Evolutionary conservation across 2,329 filamentous ascomycete genomes (phyloP).

Genomic region (Fusarium concolor): DNA sequence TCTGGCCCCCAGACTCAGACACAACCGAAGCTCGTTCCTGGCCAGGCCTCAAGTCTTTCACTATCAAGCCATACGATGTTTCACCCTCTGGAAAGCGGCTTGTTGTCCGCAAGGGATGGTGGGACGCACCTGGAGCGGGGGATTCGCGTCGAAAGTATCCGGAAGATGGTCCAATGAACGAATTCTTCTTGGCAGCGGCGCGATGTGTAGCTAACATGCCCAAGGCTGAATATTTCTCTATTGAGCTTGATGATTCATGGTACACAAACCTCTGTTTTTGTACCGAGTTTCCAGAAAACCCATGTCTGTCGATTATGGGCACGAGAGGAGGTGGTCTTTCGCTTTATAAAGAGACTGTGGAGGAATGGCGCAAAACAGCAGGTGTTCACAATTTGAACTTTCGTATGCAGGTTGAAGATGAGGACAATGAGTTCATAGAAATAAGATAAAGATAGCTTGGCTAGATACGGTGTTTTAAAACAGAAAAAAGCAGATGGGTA

Average conservation of each 20-base stretch:
- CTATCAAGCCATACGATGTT: neutral
- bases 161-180: neutral
- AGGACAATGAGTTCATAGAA: neutral
- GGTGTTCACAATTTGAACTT: neutral
- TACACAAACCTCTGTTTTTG: neutral
- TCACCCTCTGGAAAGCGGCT: neutral
- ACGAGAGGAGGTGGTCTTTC: neutral
- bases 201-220: constrained; percentile 9
- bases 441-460: no score
- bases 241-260: constrained; percentile 3
- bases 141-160: neutral
- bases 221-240: neutral
- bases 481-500: no score
- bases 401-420: neutral
- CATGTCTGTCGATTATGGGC: neutral
- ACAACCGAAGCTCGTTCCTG: neutral
- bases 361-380: neutral
- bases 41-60: constrained; percentile 10
- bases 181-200: neutral
- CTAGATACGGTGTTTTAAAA: no score
- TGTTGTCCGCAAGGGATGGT: accelerated
- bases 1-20: constrained; percentile 3
- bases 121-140: neutral
- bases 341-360: neutral
- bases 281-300: neutral